A percentile compares a stretch with the other conserved stretches of the same genome.
These are phyloP conservation scores for Penicillium psychrofluorescens DNA, from an alignment of 495 filamentous ascomycete genomes.

Conservation along the genomic window DNA sequence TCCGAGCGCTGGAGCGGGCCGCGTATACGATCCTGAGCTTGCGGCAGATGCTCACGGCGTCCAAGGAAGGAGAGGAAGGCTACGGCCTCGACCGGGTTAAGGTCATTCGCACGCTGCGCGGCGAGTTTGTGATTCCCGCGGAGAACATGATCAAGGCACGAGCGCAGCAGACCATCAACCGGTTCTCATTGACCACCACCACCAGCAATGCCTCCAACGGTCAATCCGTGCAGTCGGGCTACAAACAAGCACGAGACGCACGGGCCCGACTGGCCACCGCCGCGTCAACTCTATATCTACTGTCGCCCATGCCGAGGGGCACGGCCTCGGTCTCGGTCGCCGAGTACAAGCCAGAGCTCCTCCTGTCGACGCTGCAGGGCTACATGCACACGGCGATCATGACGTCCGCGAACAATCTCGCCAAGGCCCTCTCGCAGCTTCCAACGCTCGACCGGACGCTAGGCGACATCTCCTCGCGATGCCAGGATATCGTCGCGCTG, in stretches of 20 bases:
- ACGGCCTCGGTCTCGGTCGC: conserved; percentile 5
- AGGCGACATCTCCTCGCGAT: conserved; percentile 71
- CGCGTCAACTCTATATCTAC: conserved; percentile 69
- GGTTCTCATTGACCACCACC: conserved; percentile 75
- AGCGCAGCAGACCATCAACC: conserved; percentile 72
- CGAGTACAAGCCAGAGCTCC: conserved; percentile 53
- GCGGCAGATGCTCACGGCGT: conserved; percentile 61
- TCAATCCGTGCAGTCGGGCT: conserved; percentile 46
- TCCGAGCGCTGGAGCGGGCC: conserved; percentile 69
- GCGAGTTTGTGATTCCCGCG: conserved; percentile 57
- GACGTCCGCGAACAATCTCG: conserved; percentile 61
- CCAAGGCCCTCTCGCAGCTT: conserved; percentile 67
- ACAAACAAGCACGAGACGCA: conserved; percentile 73
- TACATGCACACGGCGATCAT: conserved; percentile 73
- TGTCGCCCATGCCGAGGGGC: conserved; percentile 53
- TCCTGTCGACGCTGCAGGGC: conserved; percentile 69
- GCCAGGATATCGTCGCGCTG: conserved; percentile 83
- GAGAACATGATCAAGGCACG: conserved; percentile 60
- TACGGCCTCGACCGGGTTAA: conserved; percentile 65
- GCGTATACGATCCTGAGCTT: conserved; percentile 68
- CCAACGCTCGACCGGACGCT: conserved; percentile 79
- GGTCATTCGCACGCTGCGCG: conserved; percentile 58
- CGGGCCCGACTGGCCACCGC: conserved; percentile 67
- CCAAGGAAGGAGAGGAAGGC: conserved; percentile 61
- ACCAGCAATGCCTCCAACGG: conserved; percentile 21